phyloP scores from a whole-genome alignment of 129 eudicot genomes.

The Flaveria trinervia region DNA sequence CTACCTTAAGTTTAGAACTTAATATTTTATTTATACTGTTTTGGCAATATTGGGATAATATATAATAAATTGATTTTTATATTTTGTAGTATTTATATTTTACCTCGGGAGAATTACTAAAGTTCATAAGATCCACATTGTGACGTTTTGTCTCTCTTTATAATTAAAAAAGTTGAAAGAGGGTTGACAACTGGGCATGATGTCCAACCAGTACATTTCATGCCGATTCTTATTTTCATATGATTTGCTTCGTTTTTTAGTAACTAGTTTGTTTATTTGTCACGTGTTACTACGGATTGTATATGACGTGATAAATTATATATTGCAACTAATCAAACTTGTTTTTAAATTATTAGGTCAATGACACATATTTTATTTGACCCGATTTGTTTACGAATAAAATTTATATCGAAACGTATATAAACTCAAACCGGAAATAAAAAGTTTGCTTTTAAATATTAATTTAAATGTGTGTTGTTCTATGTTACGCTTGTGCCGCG shows the following conservation, averaged over 20 bases:
- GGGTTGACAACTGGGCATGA: background rate
- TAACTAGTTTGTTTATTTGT: too few relatives aligned
- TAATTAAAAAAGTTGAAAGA: background rate
- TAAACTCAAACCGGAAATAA: too few relatives aligned
- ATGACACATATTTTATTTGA: too few relatives aligned
- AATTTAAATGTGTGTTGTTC: too few relatives aligned
- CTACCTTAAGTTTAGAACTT: constrained; percentile 15
- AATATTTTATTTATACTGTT: constrained; percentile 3
- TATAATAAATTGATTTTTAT: background rate
- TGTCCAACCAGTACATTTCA: constrained; percentile 4
- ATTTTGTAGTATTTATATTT: background rate
- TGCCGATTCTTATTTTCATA: background rate
- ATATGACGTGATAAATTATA: too few relatives aligned
- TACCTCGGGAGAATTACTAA: background rate
- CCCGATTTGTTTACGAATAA: too few relatives aligned
- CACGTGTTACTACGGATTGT: too few relatives aligned
- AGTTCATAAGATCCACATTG: background rate
- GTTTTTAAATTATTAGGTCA: too few relatives aligned
- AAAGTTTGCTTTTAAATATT: too few relatives aligned
- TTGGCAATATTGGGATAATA: constrained; percentile 17
- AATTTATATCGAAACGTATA: too few relatives aligned
- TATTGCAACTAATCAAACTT: too few relatives aligned
- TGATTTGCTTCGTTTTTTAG: background rate
- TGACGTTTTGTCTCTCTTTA: background rate
- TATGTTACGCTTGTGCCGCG: too few relatives aligned